These are phyloP conservation scores for Yamadazyma diospyri DNA, from an alignment of 1,139 yeast genomes.

Conservation along the genomic window DNA sequence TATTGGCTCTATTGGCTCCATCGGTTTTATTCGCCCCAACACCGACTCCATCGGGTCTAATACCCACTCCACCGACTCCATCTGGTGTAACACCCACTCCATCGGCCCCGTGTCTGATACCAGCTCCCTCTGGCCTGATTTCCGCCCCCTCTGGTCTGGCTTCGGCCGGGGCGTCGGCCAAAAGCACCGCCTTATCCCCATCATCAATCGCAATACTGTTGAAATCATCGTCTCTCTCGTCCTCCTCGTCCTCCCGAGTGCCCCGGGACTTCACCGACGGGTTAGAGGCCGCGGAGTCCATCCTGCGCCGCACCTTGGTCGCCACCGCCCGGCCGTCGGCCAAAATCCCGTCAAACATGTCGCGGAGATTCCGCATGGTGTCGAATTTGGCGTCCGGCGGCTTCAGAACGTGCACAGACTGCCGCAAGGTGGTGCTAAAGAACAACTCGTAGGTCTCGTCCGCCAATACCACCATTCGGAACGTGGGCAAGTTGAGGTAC, in stretches of 20 bases:
- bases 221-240: conserved; percentile 46
- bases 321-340: conserved; percentile 94
- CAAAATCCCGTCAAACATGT: conserved; percentile 85
- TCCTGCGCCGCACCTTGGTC: conserved; percentile 77
- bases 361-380: conserved; percentile 63
- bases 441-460: conserved; percentile 89
- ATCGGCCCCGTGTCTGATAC: conserved; percentile 7
- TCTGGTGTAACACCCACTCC: conserved; percentile 8
- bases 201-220: conserved; percentile 47
- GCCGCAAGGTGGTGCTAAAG: conserved; percentile 64
- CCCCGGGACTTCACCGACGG: conserved; percentile 23
- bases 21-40: no score
- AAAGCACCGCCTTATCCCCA: conserved; percentile 42
- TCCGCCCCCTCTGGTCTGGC: not conserved
- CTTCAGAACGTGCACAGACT: conserved; percentile 65
- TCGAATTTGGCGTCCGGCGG: conserved; percentile 44
- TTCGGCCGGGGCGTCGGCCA: conserved; percentile 34
- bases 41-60: no score
- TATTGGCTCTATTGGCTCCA: no score
- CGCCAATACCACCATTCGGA: conserved; percentile 91
- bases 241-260: conserved; percentile 21
- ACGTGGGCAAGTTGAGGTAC: conserved; percentile 77
- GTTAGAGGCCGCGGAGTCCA: conserved; percentile 60
- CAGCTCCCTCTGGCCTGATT: not conserved
- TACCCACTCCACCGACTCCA: no score